Percentiles rank a stretch among this genome's conserved stretches.
Conservation (phyloP, 768 basidiomycete species). For the Trametes cubensis region DNA sequence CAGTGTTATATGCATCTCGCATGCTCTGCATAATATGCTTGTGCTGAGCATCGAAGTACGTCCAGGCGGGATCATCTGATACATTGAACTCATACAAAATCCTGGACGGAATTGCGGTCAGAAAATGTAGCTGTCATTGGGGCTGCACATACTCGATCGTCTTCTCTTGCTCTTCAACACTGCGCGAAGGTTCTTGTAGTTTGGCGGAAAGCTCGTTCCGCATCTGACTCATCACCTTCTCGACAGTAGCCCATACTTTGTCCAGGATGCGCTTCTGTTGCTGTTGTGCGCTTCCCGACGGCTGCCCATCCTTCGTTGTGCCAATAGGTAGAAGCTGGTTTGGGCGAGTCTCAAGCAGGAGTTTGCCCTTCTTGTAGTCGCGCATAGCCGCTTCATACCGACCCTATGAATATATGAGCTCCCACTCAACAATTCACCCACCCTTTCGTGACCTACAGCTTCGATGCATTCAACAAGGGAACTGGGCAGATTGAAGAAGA, state of each 20-base stretch:
- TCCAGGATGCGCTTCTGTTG: conserved; percentile 93
- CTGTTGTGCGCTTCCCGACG: conserved; percentile 53
- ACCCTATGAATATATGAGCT: conserved; percentile 55
- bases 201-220: conserved; percentile 72
- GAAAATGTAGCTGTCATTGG: neutral
- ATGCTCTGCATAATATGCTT: conserved; percentile 80
- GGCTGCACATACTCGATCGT: conserved; percentile 81
- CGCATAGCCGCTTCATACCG: conserved; percentile 92
- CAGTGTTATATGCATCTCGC: conserved; percentile 59
- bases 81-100: conserved; percentile 86
- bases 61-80: conserved; percentile 92
- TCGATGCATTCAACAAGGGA: conserved; percentile 88
- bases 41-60: conserved; percentile 93
- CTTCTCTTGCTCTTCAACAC: conserved; percentile 93
- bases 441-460: conserved; percentile 56
- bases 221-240: conserved; percentile 95
- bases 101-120: conserved; percentile 45
- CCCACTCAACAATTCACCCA: neutral
- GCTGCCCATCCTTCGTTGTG: conserved; percentile 57
- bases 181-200: conserved; percentile 76
- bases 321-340: conserved; percentile 79
- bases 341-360: conserved; percentile 86
- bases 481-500: conserved; percentile 97
- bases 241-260: conserved; percentile 94
- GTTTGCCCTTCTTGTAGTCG: conserved; percentile 97